These are phyloP conservation scores for Lichtheimia ornata DNA, from an alignment of 371 early-diverging fungal genomes.

Conservation along the genomic window DNA sequence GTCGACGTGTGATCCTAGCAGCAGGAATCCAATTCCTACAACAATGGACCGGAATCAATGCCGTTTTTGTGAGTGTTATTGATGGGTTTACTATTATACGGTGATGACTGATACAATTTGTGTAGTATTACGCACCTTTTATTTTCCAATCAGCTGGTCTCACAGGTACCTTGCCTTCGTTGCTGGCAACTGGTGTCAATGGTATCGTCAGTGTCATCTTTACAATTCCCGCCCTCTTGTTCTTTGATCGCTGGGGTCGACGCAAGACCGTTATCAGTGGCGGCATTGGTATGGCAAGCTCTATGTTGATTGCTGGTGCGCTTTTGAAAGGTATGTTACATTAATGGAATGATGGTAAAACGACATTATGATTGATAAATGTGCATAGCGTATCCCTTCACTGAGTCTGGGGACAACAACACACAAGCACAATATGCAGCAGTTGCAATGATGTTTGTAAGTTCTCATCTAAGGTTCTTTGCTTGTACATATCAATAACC, in stretches of 20 bases:
- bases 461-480: too few species aligned
- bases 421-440: constrained; percentile 24
- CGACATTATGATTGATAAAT: constrained; percentile 36
- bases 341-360: constrained; percentile 16
- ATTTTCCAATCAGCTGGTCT: constrained; percentile 27
- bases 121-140: constrained; percentile 19
- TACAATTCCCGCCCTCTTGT: constrained; percentile 21
- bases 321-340: constrained; percentile 34
- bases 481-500: too few species aligned
- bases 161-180: constrained; percentile 17
- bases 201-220: constrained; percentile 28
- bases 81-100: too few species aligned
- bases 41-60: constrained; percentile 37
- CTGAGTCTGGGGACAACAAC: constrained; percentile 19
- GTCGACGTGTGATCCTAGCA: constrained; percentile 59
- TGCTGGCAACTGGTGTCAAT: constrained; percentile 30
- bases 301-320: constrained; percentile 26
- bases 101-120: too few species aligned
- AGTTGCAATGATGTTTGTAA: constrained; percentile 23
- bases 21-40: constrained; percentile 62
- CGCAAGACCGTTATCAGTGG: constrained; percentile 18
- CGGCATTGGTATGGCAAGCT: constrained; percentile 20
- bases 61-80: constrained; percentile 17
- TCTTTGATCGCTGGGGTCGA: constrained; percentile 23
- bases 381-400: constrained; percentile 11